Conservation (phyloP, 768 basidiomycete genomes). For the Suillus sp. region DNA sequence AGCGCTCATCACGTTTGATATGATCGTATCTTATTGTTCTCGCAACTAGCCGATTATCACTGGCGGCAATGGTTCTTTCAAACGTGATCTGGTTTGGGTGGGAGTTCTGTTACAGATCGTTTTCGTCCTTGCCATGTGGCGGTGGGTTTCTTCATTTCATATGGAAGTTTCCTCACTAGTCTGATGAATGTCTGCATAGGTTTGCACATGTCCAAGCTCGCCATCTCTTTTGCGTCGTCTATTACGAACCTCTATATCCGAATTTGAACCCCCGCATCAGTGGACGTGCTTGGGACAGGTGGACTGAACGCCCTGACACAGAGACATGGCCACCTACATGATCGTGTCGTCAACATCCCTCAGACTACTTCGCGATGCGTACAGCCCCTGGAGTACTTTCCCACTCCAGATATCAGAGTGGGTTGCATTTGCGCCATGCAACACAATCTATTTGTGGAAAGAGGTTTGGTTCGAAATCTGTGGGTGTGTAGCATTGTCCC, state of each 20-base stretch:
- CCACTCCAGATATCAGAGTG: neutral
- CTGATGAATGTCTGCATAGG: conserved; percentile 31
- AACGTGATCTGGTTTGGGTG: conserved; percentile 38
- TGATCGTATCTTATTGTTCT: conserved; percentile 12
- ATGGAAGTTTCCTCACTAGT: conserved; percentile 7
- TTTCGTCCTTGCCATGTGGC: conserved; percentile 56
- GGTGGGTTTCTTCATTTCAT: conserved; percentile 40
- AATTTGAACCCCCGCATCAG: conserved; percentile 55
- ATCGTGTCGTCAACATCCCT: conserved; percentile 10
- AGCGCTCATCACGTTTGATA: neutral
- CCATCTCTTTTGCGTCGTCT: conserved; percentile 67
- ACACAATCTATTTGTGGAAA: conserved; percentile 11
- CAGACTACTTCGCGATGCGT: neutral
- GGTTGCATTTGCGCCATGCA: conserved; percentile 18
- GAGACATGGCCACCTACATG: conserved; percentile 30
- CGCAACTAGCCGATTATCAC: conserved; percentile 25
- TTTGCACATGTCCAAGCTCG: conserved; percentile 51
- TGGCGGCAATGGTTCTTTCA: conserved; percentile 24
- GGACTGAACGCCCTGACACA: conserved; percentile 35
- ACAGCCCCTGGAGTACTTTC: neutral
- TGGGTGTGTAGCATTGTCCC: neutral
- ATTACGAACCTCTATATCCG: conserved; percentile 77
- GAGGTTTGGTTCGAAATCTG: conserved; percentile 6
- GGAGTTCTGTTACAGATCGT: conserved; percentile 47
- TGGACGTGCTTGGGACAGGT: conserved; percentile 44